A percentile compares a stretch with the other conserved stretches of the same genome.
These are phyloP conservation scores for Beta vulgaris DNA, from an alignment of 148 eudicot genomes.

Conservation along the genomic window DNA sequence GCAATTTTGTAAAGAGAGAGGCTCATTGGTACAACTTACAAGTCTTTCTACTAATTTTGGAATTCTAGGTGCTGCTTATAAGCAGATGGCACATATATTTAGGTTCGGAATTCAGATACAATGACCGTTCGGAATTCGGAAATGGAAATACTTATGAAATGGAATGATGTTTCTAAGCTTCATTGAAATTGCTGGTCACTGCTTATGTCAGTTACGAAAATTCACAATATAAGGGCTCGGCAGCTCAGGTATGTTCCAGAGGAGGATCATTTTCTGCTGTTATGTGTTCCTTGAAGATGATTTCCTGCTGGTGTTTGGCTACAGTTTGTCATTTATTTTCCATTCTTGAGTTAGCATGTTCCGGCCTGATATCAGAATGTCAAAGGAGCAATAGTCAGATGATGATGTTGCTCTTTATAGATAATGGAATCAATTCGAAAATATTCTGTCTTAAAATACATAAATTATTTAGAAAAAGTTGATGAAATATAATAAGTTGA, in stretches of 20 bases:
- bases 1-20: slow-evolving; percentile 12
- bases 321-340: too few relatives aligned
- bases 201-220: not conserved
- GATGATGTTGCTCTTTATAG: too few relatives aligned
- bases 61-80: slow-evolving; percentile 2
- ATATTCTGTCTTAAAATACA: too few relatives aligned
- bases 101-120: not conserved
- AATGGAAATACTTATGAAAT: too few relatives aligned
- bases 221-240: slow-evolving; percentile 47
- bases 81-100: not conserved
- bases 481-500: too few relatives aligned
- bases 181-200: not conserved
- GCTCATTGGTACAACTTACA: not conserved
- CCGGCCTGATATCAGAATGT: slow-evolving; percentile 39
- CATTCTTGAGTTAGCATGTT: too few relatives aligned
- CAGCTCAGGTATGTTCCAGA: slow-evolving; percentile 78
- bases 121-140: not conserved
- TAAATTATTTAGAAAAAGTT: too few relatives aligned
- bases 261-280: slow-evolving; percentile 36
- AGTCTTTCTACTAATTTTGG: not conserved
- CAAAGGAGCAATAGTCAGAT: not conserved
- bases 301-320: slow-evolving; percentile 25
- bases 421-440: too few relatives aligned
- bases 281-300: slow-evolving; percentile 32
- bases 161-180: not conserved